phyloP scores from a whole-genome alignment of 75 land plant genomes.

The Pinus tabuliformis region DNA sequence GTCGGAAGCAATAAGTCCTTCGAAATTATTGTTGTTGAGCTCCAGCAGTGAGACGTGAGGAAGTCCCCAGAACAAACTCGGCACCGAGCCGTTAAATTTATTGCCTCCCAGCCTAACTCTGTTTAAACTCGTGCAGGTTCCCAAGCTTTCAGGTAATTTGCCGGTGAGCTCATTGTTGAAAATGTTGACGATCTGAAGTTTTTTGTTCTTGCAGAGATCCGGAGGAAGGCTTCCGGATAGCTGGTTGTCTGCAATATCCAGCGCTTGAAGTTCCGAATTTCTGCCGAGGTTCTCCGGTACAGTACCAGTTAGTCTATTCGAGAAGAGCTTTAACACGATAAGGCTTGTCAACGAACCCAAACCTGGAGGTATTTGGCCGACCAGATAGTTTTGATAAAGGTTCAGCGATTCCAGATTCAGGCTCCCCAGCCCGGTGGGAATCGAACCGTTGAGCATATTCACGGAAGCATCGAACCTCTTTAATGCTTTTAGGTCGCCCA shows the following conservation, averaged over 20 bases:
- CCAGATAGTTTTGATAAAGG: constrained; percentile 26
- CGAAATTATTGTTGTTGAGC: constrained; percentile 39
- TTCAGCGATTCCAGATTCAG: constrained; percentile 10
- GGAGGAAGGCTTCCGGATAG: constrained; percentile 65
- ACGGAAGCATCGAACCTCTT: constrained; percentile 56
- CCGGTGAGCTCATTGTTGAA: constrained; percentile 61
- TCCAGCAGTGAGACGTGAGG: constrained; percentile 57
- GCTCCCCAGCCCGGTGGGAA: constrained; percentile 50
- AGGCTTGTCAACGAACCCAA: constrained; percentile 39
- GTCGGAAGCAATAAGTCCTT: constrained; percentile 43
- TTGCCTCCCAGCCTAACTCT: constrained; percentile 52
- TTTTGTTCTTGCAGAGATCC: constrained; percentile 43
- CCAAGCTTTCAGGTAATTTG: constrained; percentile 40
- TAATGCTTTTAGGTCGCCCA: constrained; percentile 38
- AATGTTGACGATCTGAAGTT: constrained; percentile 51
- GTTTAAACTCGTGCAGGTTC: constrained; percentile 44
- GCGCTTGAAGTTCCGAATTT: constrained; percentile 32
- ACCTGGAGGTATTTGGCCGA: constrained; percentile 44
- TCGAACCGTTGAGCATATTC: constrained; percentile 55
- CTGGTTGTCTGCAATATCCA: constrained; percentile 61
- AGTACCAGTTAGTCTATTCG: constrained; percentile 40
- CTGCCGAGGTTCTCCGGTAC: constrained; percentile 49
- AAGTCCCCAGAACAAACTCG: constrained; percentile 56
- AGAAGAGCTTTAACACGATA: constrained; percentile 45
- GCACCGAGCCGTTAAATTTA: constrained; percentile 51